Base-by-base conservation (phyloP, 2,329 filamentous ascomycete genomes). In the Leptodontidium sp. region DNA sequence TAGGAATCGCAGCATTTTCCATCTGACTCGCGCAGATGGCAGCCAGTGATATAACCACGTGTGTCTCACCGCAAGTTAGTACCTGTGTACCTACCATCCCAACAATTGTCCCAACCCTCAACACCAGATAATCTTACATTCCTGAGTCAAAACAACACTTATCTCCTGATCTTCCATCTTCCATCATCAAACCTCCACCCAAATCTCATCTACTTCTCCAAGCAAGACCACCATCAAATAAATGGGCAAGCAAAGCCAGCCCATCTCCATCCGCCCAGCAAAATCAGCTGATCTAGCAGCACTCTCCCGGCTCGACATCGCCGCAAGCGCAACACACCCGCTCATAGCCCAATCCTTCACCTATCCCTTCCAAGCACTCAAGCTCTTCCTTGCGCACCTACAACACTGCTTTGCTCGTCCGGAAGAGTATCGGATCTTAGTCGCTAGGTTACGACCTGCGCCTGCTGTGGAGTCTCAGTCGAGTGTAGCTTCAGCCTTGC, bases 371-470 rank as follows among this genome's bases (percentile, higher is more conserved):
- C 66, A 38, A 26, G 59, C 61, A 4, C 14, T 29, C 1, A 68
- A 68, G 24, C 61, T 68, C 17, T 59, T 64, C 9, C 61, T 68
- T 11, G 50, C 38, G 6, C 66, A 55, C 29, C 43, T 63, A 17
- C 26, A 21, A 4, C 50, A 40, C n/a, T 64, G 61, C 45, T 68
- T 64, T 32, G 50, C 15, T 49, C 35, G 52, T 3, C 35, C 29
- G 24, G 43, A 49, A 6, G 29, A 29, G 21, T 66, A 66, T 52
- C 11, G 35, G 11, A 52, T 66, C 38, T 26, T 59, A 15, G 53
- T 66, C 24, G 64, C 64, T 17, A 58, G 35, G 35, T 1, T 58
- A 32, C 35, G 53, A 38, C 24, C n/a, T 53, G 50, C 1, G 21
- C 24, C n/a, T 53, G 50, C 1, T 53, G 4, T 29, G 26, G 26